Percentiles rank a stretch among this genome's conserved stretches.
Conservation (phyloP, 164 flowering plant species). For the Vitis rupestris region DNA sequence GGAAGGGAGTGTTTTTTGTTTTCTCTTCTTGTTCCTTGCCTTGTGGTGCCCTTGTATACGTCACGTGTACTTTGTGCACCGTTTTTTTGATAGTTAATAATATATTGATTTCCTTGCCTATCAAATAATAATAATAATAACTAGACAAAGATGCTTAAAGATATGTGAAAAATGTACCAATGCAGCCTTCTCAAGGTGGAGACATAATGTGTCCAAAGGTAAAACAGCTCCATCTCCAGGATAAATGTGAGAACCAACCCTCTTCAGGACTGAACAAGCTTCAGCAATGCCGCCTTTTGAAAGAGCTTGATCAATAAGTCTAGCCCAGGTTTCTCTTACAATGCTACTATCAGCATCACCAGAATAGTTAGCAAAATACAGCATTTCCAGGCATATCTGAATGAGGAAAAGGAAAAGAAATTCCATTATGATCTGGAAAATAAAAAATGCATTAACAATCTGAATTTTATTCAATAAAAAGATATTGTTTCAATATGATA, state of each 20-base stretch:
- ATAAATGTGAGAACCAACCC: constrained; percentile 79
- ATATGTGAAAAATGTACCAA: constrained; percentile 46
- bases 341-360: constrained; percentile 89
- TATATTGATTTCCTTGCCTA: too few species aligned
- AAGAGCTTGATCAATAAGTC: constrained; percentile 93
- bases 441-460: neutral
- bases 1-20: too few species aligned
- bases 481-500: too few species aligned
- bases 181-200: constrained; percentile 96
- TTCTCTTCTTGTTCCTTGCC: too few species aligned
- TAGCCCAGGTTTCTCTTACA: constrained; percentile 92
- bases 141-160: neutral
- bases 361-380: constrained; percentile 90
- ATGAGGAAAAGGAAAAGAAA: constrained; percentile 13
- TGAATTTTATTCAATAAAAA: too few species aligned
- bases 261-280: constrained; percentile 88
- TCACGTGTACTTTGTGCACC: too few species aligned
- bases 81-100: too few species aligned
- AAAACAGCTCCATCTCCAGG: constrained; percentile 92
- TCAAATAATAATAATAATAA: too few species aligned
- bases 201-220: constrained; percentile 85
- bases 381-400: constrained; percentile 91
- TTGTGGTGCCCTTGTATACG: too few species aligned
- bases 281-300: constrained; percentile 91
- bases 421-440: neutral